Evolutionary conservation across 495 filamentous ascomycete species (phyloP).

Genomic region (Talaromyces trachyspermus): DNA sequence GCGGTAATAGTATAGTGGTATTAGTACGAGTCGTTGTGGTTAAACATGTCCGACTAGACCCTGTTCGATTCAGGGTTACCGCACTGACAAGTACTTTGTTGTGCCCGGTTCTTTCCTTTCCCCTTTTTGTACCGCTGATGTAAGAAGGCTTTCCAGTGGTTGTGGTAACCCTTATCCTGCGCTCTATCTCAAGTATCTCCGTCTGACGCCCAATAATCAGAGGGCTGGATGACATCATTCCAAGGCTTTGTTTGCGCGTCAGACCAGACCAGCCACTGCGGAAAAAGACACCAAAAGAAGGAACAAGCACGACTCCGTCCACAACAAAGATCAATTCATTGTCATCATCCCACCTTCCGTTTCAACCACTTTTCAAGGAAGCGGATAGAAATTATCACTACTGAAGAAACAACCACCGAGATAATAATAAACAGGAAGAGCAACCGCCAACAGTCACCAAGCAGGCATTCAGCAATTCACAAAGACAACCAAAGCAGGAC

Average conservation of each 20-base stretch:
- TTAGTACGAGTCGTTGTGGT: neutral
- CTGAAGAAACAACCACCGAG: neutral
- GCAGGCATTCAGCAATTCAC: constrained; percentile 2
- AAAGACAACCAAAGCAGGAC: neutral
- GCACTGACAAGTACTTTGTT: neutral
- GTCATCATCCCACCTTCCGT: neutral
- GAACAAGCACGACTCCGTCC: neutral
- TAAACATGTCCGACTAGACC: neutral
- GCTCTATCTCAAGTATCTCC: too few species aligned
- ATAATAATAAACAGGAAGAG: neutral
- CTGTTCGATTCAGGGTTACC: neutral
- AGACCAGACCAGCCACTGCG: neutral
- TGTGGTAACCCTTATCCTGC: too few species aligned
- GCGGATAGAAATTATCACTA: neutral
- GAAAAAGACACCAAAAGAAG: constrained; percentile 5
- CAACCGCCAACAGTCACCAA: constrained; percentile 2
- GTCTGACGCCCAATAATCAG: too few species aligned
- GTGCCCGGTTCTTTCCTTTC: too few species aligned
- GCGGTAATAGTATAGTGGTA: constrained; percentile 3
- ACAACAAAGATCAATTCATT: constrained; percentile 1
- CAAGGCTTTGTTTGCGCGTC: constrained; percentile 3
- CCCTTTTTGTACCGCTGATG: too few species aligned
- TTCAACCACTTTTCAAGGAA: neutral
- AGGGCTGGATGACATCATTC: neutral
- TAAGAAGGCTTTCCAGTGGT: too few species aligned